Base-by-base conservation (phyloP, 805 yeast species). In the Naumovozyma baii region DNA sequence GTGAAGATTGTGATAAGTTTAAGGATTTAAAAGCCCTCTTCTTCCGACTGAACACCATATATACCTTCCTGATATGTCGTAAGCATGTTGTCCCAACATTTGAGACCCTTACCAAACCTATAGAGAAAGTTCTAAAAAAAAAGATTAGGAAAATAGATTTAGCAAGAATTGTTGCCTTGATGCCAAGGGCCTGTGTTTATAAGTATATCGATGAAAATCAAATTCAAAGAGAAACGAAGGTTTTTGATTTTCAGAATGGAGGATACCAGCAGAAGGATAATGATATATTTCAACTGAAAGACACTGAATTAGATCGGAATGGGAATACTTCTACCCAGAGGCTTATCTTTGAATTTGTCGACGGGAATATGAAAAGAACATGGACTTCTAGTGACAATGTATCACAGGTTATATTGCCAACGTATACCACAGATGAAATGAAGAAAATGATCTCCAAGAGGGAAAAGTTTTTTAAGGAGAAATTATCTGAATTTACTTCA, bases 201-300 rank as follows among this genome's bases (percentile, higher is more conserved):
- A 83, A 77, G 37, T 88, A 83, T 55, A 78, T 82, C 33, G 95
- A 88, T 56, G 86, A 81, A 54, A 80, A 80, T 51, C 88, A 79
- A 48, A 53, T 78, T 9, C 57, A 56, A 4, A 53, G 59, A 2
- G 69, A 64, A 42, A 54, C 62, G 28, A 64, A 64, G 44, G 55
- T 56, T 31, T 63, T 60, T 47, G 59, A 56, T 33, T 64, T 61
- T 47, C 57, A 61, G 3, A 55, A 60, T 33, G 64, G 66, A 9
- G 83, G 82, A 2, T 78, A 66, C 37, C 66, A 74, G 31, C 80
- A 76, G 49, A 72, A 74, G 34, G 77, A 74, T 31, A 61, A 64
- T 9, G 81, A 75, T 52, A 64, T 73, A 31, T 73, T 67, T 40
- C 66, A 73, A 34, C 60, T 76, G 16, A 70, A 73, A 43, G 61